Evolutionary conservation across 208 protist species (phyloP), one percentile per base, ranked within the genome.

Genomic region (Acanthamoeba polyphaga): DNA sequence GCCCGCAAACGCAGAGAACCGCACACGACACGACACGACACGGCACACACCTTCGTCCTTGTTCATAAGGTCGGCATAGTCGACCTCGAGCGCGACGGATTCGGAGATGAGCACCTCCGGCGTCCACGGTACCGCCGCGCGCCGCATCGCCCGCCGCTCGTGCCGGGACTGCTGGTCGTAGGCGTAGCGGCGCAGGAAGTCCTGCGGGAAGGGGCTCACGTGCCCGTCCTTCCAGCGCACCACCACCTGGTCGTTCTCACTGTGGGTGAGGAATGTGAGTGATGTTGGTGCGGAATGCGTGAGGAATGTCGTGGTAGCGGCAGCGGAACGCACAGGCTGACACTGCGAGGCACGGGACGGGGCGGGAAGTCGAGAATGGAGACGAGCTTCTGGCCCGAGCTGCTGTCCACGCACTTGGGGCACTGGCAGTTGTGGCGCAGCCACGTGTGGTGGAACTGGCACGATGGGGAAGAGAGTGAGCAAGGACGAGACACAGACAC

Each of bases 401-500:
- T 72, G 49, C 19, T 29, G 68, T 95, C 66, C 13, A 89, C 1
- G 34, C 93, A 95, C 68, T 95, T 95, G 7, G 70, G 70, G 55
- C 93, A 95, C 53, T 66, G 64, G 51, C 93, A 95, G 93, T 95
- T 88, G 53, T 95, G 66, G 17, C 93, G 66, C 64, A 95, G 34
- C 93, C 93, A 95, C 64, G 91, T 27, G 34, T 90, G 51, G 34
- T 95, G 93, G 22, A 72, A 95, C 93, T 88, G 80, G 0, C 55
- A 17, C 55, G 55, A 8, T 24, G 70, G 70, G 0, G 4, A 1
- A 15, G 34, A 24, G 13, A 17, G 32, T 43, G 24, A 78, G 34
- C 34, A 22, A 78, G 34, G 8, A 22, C 8, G 8, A 43, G 68
- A 46, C 19, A 29, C 24, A 12, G 1, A n/a, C 60, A 1, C 22